Percentiles rank a stretch among this genome's conserved stretches.
Conservation (phyloP, 2,329 filamentous ascomycete species). For the Geosmithia flava region DNA sequence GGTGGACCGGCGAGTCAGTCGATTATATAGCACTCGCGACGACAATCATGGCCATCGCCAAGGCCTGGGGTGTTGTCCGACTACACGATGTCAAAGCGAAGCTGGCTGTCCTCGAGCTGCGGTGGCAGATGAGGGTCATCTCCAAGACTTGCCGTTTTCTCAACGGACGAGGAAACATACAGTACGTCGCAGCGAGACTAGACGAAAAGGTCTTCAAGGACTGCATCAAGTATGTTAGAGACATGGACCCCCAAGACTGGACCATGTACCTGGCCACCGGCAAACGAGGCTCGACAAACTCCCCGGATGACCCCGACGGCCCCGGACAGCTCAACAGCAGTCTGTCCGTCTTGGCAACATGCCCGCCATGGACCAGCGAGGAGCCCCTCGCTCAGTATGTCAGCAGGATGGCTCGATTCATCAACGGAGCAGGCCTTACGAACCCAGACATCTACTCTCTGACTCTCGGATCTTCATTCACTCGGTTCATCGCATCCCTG, state of each 20-base stretch:
- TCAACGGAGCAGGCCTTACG: constrained; percentile 16
- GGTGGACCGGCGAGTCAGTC: constrained; percentile 46
- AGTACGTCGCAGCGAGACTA: constrained; percentile 44
- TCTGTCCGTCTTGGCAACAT: neutral
- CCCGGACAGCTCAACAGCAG: neutral
- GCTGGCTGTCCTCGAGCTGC: constrained; percentile 39
- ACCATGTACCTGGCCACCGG: constrained; percentile 38
- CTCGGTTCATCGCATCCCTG: constrained; percentile 22
- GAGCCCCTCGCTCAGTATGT: constrained; percentile 19
- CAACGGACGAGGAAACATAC: constrained; percentile 39
- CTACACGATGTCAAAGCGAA: constrained; percentile 46
- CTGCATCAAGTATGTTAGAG: constrained; percentile 45
- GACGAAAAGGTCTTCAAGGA: constrained; percentile 45
- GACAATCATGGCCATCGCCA: constrained; percentile 42
- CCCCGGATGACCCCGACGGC: neutral
- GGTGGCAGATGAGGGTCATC: constrained; percentile 47
- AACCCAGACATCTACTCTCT: constrained; percentile 23
- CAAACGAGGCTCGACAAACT: constrained; percentile 7
- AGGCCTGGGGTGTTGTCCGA: constrained; percentile 45
- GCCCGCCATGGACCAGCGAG: constrained; percentile 17
- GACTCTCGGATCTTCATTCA: constrained; percentile 22
- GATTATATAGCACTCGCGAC: constrained; percentile 45
- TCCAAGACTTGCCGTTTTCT: constrained; percentile 47
- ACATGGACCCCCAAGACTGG: constrained; percentile 45
- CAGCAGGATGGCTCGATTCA: constrained; percentile 13